Evolutionary conservation across 257 asterid species (phyloP), one percentile per base, ranked within the genome.

Genomic region (Solanum chiquidenum): DNA sequence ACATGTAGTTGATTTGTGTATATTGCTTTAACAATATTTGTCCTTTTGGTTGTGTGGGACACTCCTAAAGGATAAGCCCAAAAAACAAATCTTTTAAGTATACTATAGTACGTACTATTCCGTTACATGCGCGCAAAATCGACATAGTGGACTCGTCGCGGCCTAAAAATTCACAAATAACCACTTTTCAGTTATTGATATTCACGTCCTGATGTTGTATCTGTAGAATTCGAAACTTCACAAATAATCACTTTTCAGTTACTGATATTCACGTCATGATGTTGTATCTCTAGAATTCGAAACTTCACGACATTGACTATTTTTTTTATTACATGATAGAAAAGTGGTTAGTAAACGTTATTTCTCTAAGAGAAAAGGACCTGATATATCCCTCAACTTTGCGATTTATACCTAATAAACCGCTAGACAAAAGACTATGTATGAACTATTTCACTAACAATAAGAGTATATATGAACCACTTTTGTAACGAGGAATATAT

Each of bases 1-100:
- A 80, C 69, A 80, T 80, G 85, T 46, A 44, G 84, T 60, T 79
- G 66, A 80, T 80, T 29, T 29, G 29, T 80, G 37, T 80, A 31
- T 71, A 55, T 27, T 7, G 2, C 69, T 49, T 82, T 82, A 49
- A 27, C 85, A 49, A 12, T 38, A 82, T 49, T 82, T 82, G 69
- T 82, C 69, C 69, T 82, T 49, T 4, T 4, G 44, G 11, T 29
- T 82, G 69, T 82, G 85, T 82, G 85, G 69, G 85, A 18, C 85
- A 46, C 42, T 46, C 6, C 69, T 38, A 29, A 18, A 11, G 35
- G 27, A 18, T 49, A 9, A 71, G 40, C 42, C 29, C 85, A 46
- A 49, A 27, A 16, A 21, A 1, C 68, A 80, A 27, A 46, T 16
- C 85, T 80, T 80, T 2, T 35, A 35, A 10, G 18, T 25, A 74